Evolutionary conservation across 768 basidiomycete genomes (phyloP).

Genomic region (Pleurotus citrinopileatus): DNA sequence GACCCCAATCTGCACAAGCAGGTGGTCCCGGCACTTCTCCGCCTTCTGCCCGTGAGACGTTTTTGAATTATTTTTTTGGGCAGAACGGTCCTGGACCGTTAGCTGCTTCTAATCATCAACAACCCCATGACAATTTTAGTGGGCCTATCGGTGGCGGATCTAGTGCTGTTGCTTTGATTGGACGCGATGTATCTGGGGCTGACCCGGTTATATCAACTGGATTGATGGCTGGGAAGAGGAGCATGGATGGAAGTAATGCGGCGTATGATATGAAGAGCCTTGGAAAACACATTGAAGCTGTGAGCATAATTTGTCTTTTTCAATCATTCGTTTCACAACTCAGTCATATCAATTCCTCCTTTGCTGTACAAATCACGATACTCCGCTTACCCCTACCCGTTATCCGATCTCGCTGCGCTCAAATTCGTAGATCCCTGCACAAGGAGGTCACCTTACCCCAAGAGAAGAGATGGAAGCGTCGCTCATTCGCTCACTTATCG

Average conservation of each 20-base stretch:
- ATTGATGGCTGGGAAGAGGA: conserved; percentile 62
- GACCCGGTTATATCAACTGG: conserved; percentile 54
- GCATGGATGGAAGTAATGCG: conserved; percentile 72
- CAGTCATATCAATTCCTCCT: conserved; percentile 10
- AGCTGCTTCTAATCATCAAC: conserved; percentile 42
- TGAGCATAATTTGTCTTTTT: conserved; percentile 40
- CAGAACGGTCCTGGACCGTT: conserved; percentile 81
- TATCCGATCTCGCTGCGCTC: background rate
- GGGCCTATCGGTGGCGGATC: conserved; percentile 15
- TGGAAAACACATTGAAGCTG: conserved; percentile 96
- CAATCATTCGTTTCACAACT: conserved; percentile 3
- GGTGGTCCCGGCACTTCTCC: conserved; percentile 26
- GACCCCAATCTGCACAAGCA: conserved; percentile 10
- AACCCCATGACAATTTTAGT: conserved; percentile 27
- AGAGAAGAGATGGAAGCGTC: conserved; percentile 97
- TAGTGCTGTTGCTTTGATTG: conserved; percentile 44
- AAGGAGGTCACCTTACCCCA: conserved; percentile 61
- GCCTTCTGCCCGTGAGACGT: conserved; percentile 78
- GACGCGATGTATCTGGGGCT: conserved; percentile 60
- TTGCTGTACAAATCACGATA: background rate
- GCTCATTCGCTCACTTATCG: conserved; percentile 91
- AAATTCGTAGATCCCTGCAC: conserved; percentile 50
- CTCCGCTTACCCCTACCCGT: conserved; percentile 10
- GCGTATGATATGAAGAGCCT: conserved; percentile 99
- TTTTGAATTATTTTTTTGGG: conserved; percentile 98